A percentile compares a stretch with the other conserved stretches of the same genome.
Evolutionary conservation across 176 grass and related monocot genomes (phyloP).

Genomic region (Musa itinerans): DNA sequence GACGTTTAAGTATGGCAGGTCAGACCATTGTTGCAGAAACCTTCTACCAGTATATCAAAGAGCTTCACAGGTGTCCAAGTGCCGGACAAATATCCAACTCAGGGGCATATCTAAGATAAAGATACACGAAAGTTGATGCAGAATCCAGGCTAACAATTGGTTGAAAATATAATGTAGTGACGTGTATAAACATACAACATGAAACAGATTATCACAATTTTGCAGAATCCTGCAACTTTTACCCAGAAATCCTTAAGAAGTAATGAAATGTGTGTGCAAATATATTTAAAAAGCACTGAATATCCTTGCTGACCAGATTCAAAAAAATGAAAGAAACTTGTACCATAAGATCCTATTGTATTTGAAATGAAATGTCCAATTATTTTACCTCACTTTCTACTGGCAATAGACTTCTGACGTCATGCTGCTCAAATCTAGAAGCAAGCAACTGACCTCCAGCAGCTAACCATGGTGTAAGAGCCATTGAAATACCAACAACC

Average conservation of each 20-base stretch:
- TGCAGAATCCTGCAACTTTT: too few species aligned
- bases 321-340: not conserved
- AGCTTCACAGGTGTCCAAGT: not conserved
- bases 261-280: too few species aligned
- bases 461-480: slow-evolving; percentile 89
- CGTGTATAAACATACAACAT: not conserved
- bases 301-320: too few species aligned
- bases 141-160: not conserved
- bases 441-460: slow-evolving; percentile 85
- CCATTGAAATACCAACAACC: slow-evolving; percentile 97
- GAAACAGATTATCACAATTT: not conserved
- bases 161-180: not conserved
- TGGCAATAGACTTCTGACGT: slow-evolving; percentile 91
- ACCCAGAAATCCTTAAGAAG: too few species aligned
- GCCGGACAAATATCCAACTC: not conserved
- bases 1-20: not conserved
- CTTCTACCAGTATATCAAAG: not conserved
- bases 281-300: too few species aligned
- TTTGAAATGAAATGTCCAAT: not conserved
- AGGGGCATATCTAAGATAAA: not conserved
- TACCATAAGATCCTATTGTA: not conserved
- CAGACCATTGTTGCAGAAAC: not conserved
- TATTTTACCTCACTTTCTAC: slow-evolving; percentile 90
- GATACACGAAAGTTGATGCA: not conserved
- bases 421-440: slow-evolving; percentile 96